Base-by-base conservation (phyloP, 192 early-diverging fungal genomes). In the Podila horticola region DNA sequence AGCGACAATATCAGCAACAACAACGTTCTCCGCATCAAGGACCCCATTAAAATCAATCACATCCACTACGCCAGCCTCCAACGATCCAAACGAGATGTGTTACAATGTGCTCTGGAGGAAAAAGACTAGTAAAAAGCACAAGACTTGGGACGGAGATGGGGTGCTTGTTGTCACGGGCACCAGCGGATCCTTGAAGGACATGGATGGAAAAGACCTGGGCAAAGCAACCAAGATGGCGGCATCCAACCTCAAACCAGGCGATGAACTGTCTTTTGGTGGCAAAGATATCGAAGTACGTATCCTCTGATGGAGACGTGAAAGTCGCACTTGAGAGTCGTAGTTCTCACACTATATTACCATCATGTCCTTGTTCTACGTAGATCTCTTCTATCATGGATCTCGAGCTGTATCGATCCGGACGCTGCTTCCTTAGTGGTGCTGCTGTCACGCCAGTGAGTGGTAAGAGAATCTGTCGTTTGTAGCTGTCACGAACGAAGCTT, bases 71-170 rank as follows among this genome's bases (percentile, higher is more conserved):
- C n/a, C 28, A 48, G 20, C 13, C 22, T 20, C 36, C 7, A 5
- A 11, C 10, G 28, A 36, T 9, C 24, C 55, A 26, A 34, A 34
- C 31, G 68, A 71, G 30, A 31, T 19, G 52, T 79, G 69, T 55
- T 71, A 67, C 31, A 79, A 55, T 62, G 75, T 79, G 1, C 45
- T 79, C 5, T 79, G 75, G 75, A 65, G 75, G 26, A 79, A 79
- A 33, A 79, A 71, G 55, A 67, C 69, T 15, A 28, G 41, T 38
- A 83, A 82, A 36, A 82, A 74, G 34, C 74, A 85, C 72, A 74
- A 85, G 51, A 83, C 84, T 3, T 85, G 84, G 84, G 84, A 85
- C 64, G 82, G 84, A 2, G 84, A 85, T 67, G 84, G 84, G 0
- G 62, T 79, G 4, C 69, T 85, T 58, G 34, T 77, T 15, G 10